Conservation (phyloP, 1,284 basidiomycete species). For the Trametes versicolor region DNA sequence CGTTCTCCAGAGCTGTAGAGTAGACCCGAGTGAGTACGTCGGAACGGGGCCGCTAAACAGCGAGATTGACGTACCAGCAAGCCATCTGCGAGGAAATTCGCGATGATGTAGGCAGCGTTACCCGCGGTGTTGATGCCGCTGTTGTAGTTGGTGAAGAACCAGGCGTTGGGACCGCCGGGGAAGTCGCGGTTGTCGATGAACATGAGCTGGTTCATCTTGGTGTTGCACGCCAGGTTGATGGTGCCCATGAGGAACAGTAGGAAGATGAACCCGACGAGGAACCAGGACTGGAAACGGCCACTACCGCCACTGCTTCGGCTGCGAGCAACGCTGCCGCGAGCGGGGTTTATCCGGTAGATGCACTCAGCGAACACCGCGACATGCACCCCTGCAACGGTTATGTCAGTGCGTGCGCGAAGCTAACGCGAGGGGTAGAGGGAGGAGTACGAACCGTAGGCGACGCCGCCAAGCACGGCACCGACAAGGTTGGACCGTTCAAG, state of each 20-base stretch:
- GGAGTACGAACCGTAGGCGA: not conserved
- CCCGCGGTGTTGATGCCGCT: constrained; percentile 38
- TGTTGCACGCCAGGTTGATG: constrained; percentile 38
- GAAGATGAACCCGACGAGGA: constrained; percentile 37
- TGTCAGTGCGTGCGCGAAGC: no score
- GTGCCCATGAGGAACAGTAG: constrained; percentile 42
- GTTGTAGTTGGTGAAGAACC: constrained; percentile 23
- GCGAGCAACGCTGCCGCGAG: not conserved
- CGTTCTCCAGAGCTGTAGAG: constrained; percentile 42
- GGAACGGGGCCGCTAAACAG: constrained; percentile 13
- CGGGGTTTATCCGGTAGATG: not conserved
- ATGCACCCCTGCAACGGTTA: not conserved
- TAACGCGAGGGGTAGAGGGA: no score
- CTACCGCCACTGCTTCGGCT: no score
- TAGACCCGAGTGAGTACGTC: not conserved
- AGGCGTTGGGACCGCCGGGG: constrained; percentile 44
- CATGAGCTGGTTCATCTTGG: constrained; percentile 41
- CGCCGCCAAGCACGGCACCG: not conserved
- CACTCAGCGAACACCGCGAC: constrained; percentile 6
- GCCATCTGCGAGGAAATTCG: constrained; percentile 43
- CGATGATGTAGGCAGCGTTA: constrained; percentile 41
- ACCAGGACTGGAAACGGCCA: not conserved
- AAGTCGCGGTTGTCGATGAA: constrained; percentile 47
- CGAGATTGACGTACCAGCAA: constrained; percentile 38
- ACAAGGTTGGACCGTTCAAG: constrained; percentile 2